A percentile compares a stretch with the other conserved stretches of the same genome.
Conservation (phyloP, 2,329 filamentous ascomycete species). For the Phyllosticta capitalensis region DNA sequence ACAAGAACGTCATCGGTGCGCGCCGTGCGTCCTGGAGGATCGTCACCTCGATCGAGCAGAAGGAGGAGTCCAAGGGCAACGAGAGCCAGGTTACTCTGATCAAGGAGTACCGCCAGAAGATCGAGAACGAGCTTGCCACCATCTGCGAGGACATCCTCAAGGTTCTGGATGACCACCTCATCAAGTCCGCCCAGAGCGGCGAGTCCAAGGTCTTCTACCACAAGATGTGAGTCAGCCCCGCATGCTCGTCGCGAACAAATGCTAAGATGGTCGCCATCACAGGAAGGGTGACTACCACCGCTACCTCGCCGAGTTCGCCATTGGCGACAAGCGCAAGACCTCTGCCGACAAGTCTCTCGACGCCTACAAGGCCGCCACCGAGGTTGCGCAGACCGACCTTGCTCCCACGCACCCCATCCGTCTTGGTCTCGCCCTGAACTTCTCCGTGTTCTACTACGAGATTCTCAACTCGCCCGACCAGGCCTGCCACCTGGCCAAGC, state of each 20-base stretch:
- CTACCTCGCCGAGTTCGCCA: slow-evolving; percentile 94
- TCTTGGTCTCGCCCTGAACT: slow-evolving; percentile 85
- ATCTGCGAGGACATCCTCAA: slow-evolving; percentile 97
- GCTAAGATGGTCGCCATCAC: slow-evolving; percentile 15
- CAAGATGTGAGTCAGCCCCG: slow-evolving; percentile 69
- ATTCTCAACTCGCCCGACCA: slow-evolving; percentile 97
- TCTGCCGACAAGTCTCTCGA: slow-evolving; percentile 91
- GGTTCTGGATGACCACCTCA: slow-evolving; percentile 87
- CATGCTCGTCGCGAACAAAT: neutral
- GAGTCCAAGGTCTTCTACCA: slow-evolving; percentile 99
- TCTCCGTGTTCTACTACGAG: slow-evolving; percentile 99
- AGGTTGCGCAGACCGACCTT: slow-evolving; percentile 81
- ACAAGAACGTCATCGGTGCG: slow-evolving; percentile 98
- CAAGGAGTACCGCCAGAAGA: slow-evolving; percentile 98
- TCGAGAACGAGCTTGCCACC: slow-evolving; percentile 91
- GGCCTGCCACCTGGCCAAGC: slow-evolving; percentile 95
- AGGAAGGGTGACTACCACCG: slow-evolving; percentile 99
- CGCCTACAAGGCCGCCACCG: slow-evolving; percentile 91
- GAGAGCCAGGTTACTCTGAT: slow-evolving; percentile 81
- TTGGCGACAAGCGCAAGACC: slow-evolving; percentile 88
- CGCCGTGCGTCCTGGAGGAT: slow-evolving; percentile 98
- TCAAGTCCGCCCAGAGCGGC: slow-evolving; percentile 85
- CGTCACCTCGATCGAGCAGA: slow-evolving; percentile 97
- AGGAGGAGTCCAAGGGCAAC: slow-evolving; percentile 99
- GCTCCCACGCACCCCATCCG: slow-evolving; percentile 89